phyloP scores from a whole-genome alignment of 1,284 basidiomycete species.

The Ganoderma resinaceum region DNA sequence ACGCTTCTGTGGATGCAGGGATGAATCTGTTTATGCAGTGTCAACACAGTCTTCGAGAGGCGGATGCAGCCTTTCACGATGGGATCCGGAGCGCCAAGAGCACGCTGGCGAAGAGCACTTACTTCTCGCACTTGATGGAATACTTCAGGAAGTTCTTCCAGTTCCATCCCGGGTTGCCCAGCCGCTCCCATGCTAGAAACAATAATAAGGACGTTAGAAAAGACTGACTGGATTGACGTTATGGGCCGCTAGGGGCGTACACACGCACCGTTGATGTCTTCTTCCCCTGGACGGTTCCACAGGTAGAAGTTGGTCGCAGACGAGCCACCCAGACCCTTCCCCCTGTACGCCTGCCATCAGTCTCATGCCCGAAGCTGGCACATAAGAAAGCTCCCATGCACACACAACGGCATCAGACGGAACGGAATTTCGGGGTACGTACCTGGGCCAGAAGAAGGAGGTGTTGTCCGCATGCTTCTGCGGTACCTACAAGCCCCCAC shows the following conservation, averaged over 20 bases:
- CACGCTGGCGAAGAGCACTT: neutral
- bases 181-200: conserved; percentile 37
- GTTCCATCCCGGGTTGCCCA: conserved; percentile 51
- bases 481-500: conserved; percentile 7
- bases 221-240: neutral
- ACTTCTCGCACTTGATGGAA: conserved; percentile 42
- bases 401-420: neutral
- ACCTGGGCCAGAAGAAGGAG: conserved; percentile 17
- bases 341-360: conserved; percentile 22
- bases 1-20: conserved; percentile 8
- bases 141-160: conserved; percentile 48
- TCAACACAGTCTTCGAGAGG: no score
- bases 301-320: conserved; percentile 35
- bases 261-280: conserved; percentile 41
- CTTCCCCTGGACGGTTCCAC: conserved; percentile 37
- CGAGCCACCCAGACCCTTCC: conserved; percentile 35
- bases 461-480: conserved; percentile 19
- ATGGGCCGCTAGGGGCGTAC: neutral
- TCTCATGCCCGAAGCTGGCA: neutral
- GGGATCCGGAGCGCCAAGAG: neutral
- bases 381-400: neutral
- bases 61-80: neutral
- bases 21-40: conserved; percentile 14
- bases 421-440: neutral
- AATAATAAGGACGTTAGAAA: neutral